phyloP scores from a whole-genome alignment of 768 basidiomycete genomes.

The Leccinum longicurvipes region DNA sequence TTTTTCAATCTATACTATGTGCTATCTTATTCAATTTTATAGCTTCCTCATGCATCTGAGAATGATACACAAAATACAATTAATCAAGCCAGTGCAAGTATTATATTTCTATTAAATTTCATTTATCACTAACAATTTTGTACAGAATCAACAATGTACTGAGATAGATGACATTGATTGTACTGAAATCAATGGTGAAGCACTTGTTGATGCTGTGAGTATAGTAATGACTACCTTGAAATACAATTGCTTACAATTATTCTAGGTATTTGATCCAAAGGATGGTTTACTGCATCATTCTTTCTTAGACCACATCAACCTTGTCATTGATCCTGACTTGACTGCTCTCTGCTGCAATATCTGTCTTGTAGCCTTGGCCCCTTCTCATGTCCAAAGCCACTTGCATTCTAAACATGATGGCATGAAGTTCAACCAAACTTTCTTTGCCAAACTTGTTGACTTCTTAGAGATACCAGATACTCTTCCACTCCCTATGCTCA shows the following conservation, averaged over 20 bases:
- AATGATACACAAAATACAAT: too few relatives aligned
- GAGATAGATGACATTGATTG: too few relatives aligned
- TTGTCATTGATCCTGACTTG: neutral
- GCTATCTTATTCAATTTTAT: too few relatives aligned
- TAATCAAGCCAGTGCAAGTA: too few relatives aligned
- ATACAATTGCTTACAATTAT: neutral
- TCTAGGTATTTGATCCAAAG: neutral
- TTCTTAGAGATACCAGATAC: neutral
- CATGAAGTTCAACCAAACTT: neutral
- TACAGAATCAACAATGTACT: too few relatives aligned
- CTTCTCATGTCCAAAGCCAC: neutral
- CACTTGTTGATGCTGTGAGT: neutral
- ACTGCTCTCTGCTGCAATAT: neutral
- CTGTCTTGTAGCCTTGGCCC: neutral
- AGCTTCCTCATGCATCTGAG: too few relatives aligned
- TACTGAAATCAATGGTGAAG: neutral
- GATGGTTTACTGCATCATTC: neutral
- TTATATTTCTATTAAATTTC: too few relatives aligned
- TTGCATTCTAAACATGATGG: neutral
- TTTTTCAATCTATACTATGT: too few relatives aligned
- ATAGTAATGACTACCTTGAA: neutral
- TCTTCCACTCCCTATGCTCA: neutral
- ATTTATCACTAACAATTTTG: too few relatives aligned
- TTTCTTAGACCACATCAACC: neutral
- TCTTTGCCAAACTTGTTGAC: neutral